Base-by-base conservation (phyloP, 2,329 filamentous ascomycete genomes). In the Phoma sp. region DNA sequence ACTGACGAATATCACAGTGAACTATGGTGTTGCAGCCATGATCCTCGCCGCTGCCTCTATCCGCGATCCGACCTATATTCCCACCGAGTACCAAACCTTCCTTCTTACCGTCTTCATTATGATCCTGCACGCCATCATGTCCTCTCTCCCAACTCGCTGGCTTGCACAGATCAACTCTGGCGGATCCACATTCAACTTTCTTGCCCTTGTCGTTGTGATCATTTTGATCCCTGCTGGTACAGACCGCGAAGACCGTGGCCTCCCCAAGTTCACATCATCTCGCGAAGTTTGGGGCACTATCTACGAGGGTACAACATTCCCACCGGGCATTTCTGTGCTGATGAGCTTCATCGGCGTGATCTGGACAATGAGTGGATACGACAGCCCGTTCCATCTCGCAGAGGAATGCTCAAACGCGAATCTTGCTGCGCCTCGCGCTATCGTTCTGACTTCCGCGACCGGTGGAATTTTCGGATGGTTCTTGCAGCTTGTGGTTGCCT, bases 371-470 rank as follows among this genome's bases (percentile, higher is more conserved):
- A 68, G 81, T 80, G 86, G 87, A 33, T 89, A 89, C 67, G 87
- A 90, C 71, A 82, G 82, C 0, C 84, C 87, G 0, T 91, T 91
- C 71, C 88, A 91, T 74, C 74, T 91, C n/a, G 83, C 85, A 3
- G 88, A 92, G 67, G 88, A 92, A 72, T 91, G 88, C 73, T 87
- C 85, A 55, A 91, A 91, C 62, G 88, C 89, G 23, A 86, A 84
- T 61, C 75, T 91, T 38, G 88, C 89, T 25, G 84, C 87, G 9
- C 88, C 88, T 0, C 83, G 88, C 11, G 88, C 88, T 7, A 92
- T 91, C 46, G 84, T 90, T 30, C 77, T 91, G 67, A 91, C 89
- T 0, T 86, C 86, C 1, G 83, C 77, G 1, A 78, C 87, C 2
- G 89, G 89, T 5, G 88, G 88, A 1, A 57, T 87, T 2, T 80